These are phyloP conservation scores for Candida stauntonica DNA, from an alignment of 805 yeast genomes.

Conservation along the genomic window DNA sequence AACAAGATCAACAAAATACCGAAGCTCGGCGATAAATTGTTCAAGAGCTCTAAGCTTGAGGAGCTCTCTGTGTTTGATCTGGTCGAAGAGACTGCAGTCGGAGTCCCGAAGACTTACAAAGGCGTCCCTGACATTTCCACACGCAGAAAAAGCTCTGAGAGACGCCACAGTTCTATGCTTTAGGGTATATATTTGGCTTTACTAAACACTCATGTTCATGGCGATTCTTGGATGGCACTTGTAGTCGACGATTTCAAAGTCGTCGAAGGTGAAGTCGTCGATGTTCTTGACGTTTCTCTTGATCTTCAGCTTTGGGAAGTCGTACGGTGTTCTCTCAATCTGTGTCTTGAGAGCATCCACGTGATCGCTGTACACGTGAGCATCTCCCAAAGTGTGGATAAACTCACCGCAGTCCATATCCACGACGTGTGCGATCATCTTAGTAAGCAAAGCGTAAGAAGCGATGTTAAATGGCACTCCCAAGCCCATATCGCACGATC, in stretches of 20 bases:
- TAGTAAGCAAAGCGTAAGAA: slow-evolving; percentile 86
- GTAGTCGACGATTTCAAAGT: slow-evolving; percentile 76
- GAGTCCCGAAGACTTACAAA: slow-evolving; percentile 27
- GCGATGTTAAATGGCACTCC: slow-evolving; percentile 99
- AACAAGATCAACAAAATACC: slow-evolving; percentile 23
- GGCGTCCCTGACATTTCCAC: slow-evolving; percentile 20
- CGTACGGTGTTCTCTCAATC: slow-evolving; percentile 64
- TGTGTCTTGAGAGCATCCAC: slow-evolving; percentile 87
- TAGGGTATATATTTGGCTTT: background rate
- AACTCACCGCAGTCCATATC: slow-evolving; percentile 95
- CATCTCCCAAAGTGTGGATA: slow-evolving; percentile 93
- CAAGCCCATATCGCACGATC: slow-evolving; percentile 99
- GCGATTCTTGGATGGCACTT: slow-evolving; percentile 79
- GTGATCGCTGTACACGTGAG: slow-evolving; percentile 92
- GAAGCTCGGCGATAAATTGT: slow-evolving; percentile 7
- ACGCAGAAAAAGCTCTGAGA: slow-evolving; percentile 15
- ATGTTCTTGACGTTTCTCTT: slow-evolving; percentile 63
- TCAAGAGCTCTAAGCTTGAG: slow-evolving; percentile 11
- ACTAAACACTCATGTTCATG: slow-evolving; percentile 95
- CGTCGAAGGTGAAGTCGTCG: slow-evolving; percentile 86
- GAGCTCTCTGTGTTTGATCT: slow-evolving; percentile 28
- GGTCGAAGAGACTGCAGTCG: slow-evolving; percentile 27
- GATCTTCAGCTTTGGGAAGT: slow-evolving; percentile 76
- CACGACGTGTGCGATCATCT: slow-evolving; percentile 94
- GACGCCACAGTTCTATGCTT: slow-evolving; percentile 26